Percentiles rank a stretch among this genome's conserved stretches.
These are phyloP conservation scores for Monilinia fructigena DNA, from an alignment of 2,329 filamentous ascomycete genomes.

Conservation along the genomic window DNA sequence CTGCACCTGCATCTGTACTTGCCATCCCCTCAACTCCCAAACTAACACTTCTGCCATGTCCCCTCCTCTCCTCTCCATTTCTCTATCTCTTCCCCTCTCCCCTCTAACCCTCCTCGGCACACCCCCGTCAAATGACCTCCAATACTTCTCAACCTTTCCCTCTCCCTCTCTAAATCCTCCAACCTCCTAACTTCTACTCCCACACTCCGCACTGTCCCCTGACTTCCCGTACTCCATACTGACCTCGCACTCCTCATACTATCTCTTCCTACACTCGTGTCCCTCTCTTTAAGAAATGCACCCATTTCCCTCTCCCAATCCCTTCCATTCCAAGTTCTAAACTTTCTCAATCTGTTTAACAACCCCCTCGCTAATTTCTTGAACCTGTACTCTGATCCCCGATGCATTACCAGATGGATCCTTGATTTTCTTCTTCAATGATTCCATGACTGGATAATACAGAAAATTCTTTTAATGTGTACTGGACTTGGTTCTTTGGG, in stretches of 20 bases:
- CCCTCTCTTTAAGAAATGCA: slow-evolving; percentile 17
- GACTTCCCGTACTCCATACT: not conserved
- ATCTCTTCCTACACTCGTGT: slow-evolving; percentile 16
- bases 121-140: slow-evolving; percentile 18
- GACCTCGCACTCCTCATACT: slow-evolving; percentile 15
- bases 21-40: not conserved
- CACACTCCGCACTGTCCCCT: slow-evolving; percentile 13
- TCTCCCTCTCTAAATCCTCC: slow-evolving; percentile 25
- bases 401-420: not conserved
- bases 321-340: slow-evolving; percentile 37
- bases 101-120: not conserved
- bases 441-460: slow-evolving; percentile 8
- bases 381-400: slow-evolving; percentile 1
- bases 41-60: not conserved
- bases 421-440: slow-evolving; percentile 7
- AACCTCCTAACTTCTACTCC: slow-evolving; percentile 19
- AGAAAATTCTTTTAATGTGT: slow-evolving; percentile 16
- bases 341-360: slow-evolving; percentile 30
- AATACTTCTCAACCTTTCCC: slow-evolving; percentile 1
- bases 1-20: not conserved
- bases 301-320: slow-evolving; percentile 36
- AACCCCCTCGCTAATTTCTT: slow-evolving; percentile 3
- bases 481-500: slow-evolving; percentile 12
- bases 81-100: not conserved
- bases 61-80: not conserved